A percentile compares a stretch with the other conserved stretches of the same genome.
Conservation (phyloP, 2,329 filamentous ascomycete genomes). For the Dactylellina haptotyla region DNA sequence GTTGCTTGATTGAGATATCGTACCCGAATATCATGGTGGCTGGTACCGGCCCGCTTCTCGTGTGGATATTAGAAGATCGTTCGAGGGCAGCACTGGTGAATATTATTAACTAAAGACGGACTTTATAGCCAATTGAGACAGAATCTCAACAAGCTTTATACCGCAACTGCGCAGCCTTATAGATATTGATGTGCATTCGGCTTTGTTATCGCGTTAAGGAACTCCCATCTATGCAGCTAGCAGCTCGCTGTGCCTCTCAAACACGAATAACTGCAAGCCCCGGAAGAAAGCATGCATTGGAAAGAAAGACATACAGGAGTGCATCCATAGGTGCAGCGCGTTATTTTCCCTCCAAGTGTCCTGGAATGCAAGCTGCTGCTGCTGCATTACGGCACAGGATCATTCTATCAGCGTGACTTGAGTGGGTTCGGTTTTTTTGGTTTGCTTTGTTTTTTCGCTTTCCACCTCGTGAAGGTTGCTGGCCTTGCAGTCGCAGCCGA, state of each 20-base stretch:
- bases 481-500: slow-evolving; percentile 21
- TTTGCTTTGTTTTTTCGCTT: neutral
- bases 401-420: slow-evolving; percentile 33
- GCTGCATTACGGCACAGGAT: slow-evolving; percentile 50
- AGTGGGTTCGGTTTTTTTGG: neutral
- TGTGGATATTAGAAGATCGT: slow-evolving; percentile 19
- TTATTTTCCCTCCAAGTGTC: slow-evolving; percentile 33
- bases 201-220: slow-evolving; percentile 35
- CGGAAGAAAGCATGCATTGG: slow-evolving; percentile 39
- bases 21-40: slow-evolving; percentile 51
- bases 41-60: slow-evolving; percentile 27
- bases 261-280: slow-evolving; percentile 38
- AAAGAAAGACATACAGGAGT: slow-evolving; percentile 10
- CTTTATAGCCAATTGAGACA: slow-evolving; percentile 4
- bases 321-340: slow-evolving; percentile 44
- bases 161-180: slow-evolving; percentile 44
- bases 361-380: slow-evolving; percentile 37
- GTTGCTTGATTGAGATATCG: slow-evolving; percentile 45
- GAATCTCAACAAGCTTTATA: slow-evolving; percentile 24
- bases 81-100: slow-evolving; percentile 2
- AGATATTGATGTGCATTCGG: slow-evolving; percentile 48
- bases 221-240: slow-evolving; percentile 30
- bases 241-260: slow-evolving; percentile 19
- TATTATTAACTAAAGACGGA: neutral
- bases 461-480: slow-evolving; percentile 28